Evolutionary conservation across 345 rosid species (phyloP).

Genomic region (Lenwebbia sp.): DNA sequence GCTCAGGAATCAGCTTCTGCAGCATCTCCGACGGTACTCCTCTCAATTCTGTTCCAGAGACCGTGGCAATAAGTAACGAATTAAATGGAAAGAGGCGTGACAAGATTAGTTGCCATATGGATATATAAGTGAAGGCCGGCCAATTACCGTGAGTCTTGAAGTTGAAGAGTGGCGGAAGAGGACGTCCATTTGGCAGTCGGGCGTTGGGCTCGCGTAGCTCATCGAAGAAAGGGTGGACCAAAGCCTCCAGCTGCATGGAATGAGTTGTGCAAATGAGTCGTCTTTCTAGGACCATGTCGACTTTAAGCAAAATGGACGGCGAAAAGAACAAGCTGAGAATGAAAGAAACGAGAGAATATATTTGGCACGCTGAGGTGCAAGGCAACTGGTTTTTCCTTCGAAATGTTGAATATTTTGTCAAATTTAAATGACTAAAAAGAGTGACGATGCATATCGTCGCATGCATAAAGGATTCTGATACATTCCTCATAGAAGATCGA

Average conservation of each 20-base stretch:
- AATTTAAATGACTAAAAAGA: not conserved
- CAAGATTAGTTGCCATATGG: no score
- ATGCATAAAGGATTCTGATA: not conserved
- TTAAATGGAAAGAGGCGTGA: not conserved
- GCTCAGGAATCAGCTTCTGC: constrained; percentile 54
- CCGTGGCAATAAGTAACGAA: not conserved
- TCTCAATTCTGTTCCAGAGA: constrained; percentile 55
- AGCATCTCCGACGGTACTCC: constrained; percentile 47
- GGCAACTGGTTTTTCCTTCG: not conserved
- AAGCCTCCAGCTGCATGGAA: constrained; percentile 55
- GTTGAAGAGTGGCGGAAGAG: constrained; percentile 94
- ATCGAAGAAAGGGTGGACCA: constrained; percentile 94
- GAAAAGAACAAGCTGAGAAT: not conserved
- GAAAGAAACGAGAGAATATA: not conserved
- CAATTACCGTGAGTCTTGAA: constrained; percentile 72
- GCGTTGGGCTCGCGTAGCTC: constrained; percentile 79
- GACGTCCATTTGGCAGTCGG: constrained; percentile 78
- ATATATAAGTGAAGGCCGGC: not conserved
- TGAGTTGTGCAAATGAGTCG: not conserved
- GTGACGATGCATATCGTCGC: not conserved
- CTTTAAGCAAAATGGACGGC: not conserved
- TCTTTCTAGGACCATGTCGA: not conserved
- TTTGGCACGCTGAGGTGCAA: not conserved
- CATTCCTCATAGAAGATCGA: not conserved
- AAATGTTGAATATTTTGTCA: not conserved